A percentile compares a stretch with the other conserved stretches of the same genome.
Conservation (phyloP, 148 eudicot species). For the Vaccinium vitisidaea region DNA sequence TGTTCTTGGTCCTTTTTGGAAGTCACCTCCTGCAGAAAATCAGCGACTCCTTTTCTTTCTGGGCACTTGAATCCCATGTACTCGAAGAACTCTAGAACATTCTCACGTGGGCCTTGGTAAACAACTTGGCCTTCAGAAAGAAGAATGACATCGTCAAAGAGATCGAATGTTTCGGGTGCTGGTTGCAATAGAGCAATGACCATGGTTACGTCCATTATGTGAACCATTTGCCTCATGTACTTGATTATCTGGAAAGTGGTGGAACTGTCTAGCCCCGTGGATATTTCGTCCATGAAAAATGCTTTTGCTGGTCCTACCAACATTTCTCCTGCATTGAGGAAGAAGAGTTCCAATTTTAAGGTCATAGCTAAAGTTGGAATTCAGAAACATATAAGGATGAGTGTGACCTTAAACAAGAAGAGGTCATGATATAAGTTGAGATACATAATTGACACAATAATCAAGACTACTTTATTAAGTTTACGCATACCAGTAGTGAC, state of each 20-base stretch:
- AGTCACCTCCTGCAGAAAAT: not conserved
- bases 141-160: conserved; percentile 34
- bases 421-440: not conserved
- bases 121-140: conserved; percentile 33
- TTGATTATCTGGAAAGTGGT: conserved; percentile 36
- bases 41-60: not conserved
- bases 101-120: conserved; percentile 37
- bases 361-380: not conserved
- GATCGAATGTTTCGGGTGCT: conserved; percentile 38
- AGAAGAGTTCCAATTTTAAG: not conserved
- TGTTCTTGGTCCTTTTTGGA: too few relatives aligned
- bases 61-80: conserved; percentile 1
- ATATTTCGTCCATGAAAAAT: conserved; percentile 30
- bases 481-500: too few relatives aligned
- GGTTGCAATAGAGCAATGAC: conserved; percentile 39
- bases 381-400: not conserved
- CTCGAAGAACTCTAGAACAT: not conserved
- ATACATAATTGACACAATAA: not conserved
- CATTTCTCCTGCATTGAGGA: not conserved
- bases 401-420: not conserved
- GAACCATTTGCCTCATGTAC: conserved; percentile 37
- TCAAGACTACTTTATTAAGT: not conserved
- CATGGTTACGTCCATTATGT: conserved; percentile 31
- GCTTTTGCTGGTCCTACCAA: too few relatives aligned
- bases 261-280: conserved; percentile 37